A percentile compares a stretch with the other conserved stretches of the same genome.
These are phyloP conservation scores for Filosporella fistucella DNA, from an alignment of 495 filamentous ascomycete genomes.

Conservation along the genomic window DNA sequence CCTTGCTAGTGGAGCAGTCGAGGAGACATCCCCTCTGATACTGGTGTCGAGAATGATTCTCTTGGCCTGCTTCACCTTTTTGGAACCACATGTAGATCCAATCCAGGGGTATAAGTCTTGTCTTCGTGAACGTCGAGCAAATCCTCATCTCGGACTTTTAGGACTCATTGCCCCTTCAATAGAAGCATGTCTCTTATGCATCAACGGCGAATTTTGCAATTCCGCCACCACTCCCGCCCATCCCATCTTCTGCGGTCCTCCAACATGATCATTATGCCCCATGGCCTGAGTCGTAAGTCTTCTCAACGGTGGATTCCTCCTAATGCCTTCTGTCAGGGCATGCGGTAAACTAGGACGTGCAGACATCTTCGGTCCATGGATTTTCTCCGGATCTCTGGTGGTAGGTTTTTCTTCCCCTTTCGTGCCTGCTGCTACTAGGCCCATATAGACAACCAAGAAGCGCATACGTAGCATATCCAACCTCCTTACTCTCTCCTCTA, in stretches of 20 bases:
- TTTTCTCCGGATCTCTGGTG: slow-evolving; percentile 30
- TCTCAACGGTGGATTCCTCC: slow-evolving; percentile 34
- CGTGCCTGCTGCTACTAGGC: slow-evolving; percentile 40
- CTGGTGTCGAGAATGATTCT: neutral
- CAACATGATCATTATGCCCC: slow-evolving; percentile 33
- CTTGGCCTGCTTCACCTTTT: neutral
- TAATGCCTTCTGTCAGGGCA: slow-evolving; percentile 34
- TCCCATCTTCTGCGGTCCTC: slow-evolving; percentile 33
- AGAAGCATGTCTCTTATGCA: slow-evolving; percentile 46
- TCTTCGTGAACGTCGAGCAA: neutral
- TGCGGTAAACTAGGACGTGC: slow-evolving; percentile 18
- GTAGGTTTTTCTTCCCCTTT: slow-evolving; percentile 25
- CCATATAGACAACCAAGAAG: slow-evolving; percentile 50
- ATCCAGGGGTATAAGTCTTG: neutral
- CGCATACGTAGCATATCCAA: slow-evolving; percentile 58
- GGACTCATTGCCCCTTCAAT: slow-evolving; percentile 46
- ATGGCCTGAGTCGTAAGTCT: slow-evolving; percentile 39
- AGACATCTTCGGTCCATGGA: slow-evolving; percentile 10
- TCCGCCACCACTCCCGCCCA: slow-evolving; percentile 51
- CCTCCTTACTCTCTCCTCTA: slow-evolving; percentile 48
- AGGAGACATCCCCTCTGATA: neutral
- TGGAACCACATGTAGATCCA: neutral
- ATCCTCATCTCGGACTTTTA: slow-evolving; percentile 13
- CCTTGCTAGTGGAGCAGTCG: neutral
- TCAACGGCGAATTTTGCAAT: slow-evolving; percentile 42